Conservation (phyloP, 2,329 filamentous ascomycete genomes). For the Cercospora janseana region DNA sequence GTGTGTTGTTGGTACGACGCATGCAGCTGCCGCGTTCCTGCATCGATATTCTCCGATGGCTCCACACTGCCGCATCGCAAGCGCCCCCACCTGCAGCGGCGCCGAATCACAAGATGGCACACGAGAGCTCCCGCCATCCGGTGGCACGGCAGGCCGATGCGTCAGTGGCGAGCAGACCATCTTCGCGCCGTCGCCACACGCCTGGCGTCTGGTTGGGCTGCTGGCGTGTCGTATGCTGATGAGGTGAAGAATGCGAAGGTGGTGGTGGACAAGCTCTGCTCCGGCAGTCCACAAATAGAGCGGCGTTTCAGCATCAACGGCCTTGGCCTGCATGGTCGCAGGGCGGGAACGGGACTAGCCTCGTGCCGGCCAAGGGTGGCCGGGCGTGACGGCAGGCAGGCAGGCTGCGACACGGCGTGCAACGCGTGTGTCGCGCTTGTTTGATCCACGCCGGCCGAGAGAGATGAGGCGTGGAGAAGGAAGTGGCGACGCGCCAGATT, state of each 20-base stretch:
- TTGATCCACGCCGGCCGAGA: not conserved
- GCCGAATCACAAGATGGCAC: not conserved
- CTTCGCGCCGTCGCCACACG: too few relatives aligned
- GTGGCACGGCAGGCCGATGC: not conserved
- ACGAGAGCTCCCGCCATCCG: not conserved
- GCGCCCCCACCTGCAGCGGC: not conserved
- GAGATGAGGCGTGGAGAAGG: slow-evolving; percentile 4
- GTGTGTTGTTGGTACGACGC: not conserved
- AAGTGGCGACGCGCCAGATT: slow-evolving; percentile 11
- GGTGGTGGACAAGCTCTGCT: too few relatives aligned
- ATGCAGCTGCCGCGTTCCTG: not conserved
- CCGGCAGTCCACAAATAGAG: too few relatives aligned
- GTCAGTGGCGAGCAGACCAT: not conserved
- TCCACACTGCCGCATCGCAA: not conserved
- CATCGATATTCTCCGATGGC: slow-evolving; percentile 3
- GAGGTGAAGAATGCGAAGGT: too few relatives aligned
- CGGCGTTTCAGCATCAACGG: too few relatives aligned
- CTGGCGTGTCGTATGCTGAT: too few relatives aligned
- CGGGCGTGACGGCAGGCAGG: slow-evolving; percentile 15
- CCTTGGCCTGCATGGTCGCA: too few relatives aligned
- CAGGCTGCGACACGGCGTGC: slow-evolving; percentile 17
- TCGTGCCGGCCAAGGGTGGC: not conserved
- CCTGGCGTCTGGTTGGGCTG: too few relatives aligned
- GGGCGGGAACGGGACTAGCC: not conserved
- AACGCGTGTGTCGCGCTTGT: slow-evolving; percentile 14